Percentiles rank a stretch among this genome's conserved stretches.
phyloP scores from a whole-genome alignment of 768 basidiomycete genomes.

The Boletellus emodensis region DNA sequence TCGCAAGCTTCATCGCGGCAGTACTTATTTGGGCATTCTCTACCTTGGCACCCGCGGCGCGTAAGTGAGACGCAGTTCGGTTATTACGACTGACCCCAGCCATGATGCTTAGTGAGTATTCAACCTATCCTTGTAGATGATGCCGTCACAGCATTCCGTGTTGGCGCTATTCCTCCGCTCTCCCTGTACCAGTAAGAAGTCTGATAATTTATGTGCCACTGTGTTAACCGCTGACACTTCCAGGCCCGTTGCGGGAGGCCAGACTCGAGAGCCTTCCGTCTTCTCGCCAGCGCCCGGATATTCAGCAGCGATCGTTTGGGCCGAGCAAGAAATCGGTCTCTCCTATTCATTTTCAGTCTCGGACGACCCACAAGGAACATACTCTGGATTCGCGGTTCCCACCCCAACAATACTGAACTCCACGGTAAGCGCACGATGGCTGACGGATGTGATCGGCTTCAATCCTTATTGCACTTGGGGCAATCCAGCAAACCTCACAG shows the following conservation, averaged over 20 bases:
- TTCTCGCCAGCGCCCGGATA: slow-evolving; percentile 11
- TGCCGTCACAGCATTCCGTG: slow-evolving; percentile 9
- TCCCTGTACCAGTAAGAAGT: slow-evolving; percentile 10
- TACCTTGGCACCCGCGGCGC: slow-evolving; percentile 6
- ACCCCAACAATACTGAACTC: slow-evolving; percentile 9
- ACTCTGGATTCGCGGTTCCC: slow-evolving; percentile 10
- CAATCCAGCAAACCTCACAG: slow-evolving; percentile 15
- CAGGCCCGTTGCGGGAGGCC: slow-evolving; percentile 9
- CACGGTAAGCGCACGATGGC: slow-evolving; percentile 17
- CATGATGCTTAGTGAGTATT: slow-evolving; percentile 4
- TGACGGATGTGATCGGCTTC: slow-evolving; percentile 22
- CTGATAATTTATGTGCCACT: neutral
- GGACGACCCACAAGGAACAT: slow-evolving; percentile 9
- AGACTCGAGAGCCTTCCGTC: neutral
- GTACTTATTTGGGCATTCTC: slow-evolving; percentile 8
- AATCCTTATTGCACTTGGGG: slow-evolving; percentile 22
- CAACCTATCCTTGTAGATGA: slow-evolving; percentile 14
- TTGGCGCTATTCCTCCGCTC: slow-evolving; percentile 14
- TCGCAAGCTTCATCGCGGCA: slow-evolving; percentile 3
- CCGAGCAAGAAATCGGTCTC: slow-evolving; percentile 12
- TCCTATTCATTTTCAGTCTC: slow-evolving; percentile 10
- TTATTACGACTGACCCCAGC: neutral
- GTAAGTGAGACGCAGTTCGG: slow-evolving; percentile 4
- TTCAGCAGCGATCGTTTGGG: slow-evolving; percentile 14
- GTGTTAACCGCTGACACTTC: neutral